Base-by-base conservation (phyloP, 1,284 basidiomycete genomes). In the Cutaneotrichosporon sp. region DNA sequence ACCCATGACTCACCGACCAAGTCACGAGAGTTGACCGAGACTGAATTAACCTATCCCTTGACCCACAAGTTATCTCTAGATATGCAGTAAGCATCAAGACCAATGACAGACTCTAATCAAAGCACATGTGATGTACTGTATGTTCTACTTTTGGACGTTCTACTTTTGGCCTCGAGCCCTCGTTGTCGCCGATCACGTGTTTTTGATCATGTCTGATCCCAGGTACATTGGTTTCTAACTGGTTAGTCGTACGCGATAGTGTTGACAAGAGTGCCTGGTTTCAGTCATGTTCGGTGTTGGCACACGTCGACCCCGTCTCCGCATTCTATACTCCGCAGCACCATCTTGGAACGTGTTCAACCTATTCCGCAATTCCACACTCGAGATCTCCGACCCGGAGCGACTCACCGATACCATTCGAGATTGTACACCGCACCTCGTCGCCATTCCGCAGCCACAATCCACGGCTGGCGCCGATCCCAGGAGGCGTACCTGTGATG, bases 401-500 rank as follows among this genome's bases (percentile, higher is more conserved):
- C 21, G 4, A 65, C 65, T 58, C 60, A 69, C 69, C 70, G 11
- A 76, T 64, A 4, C 72, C 72, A 36, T 69, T 60, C 13, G 72
- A 70, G 49, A 73, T 72, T 42, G 84, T 90, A 31, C 89, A 86
- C 16, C 82, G 82, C 67, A 91, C 85, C 49, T 85, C 84, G 70
- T 95, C 92, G 0, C 90, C 90, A 67, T 91, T 80, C 76, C 88
- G 87, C 36, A 95, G 82, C 74, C 86, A 90, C 11, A 89, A 63
- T 1, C 87, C 84, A 72, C 84, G 85, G 49, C 87, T 87, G 69
- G 89, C 91, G 0, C 91, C 91, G 36, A 92, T 89, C 30, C 90
- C 80, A 1, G 77, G 70, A 2, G 89, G 89, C 1, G 89, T 89
- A 4, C 88, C 89, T 56, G 91, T 93, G 71, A 91, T 84, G 72